Evolutionary conservation across 257 asterid species (phyloP).

Genomic region (Apocynum venetum): DNA sequence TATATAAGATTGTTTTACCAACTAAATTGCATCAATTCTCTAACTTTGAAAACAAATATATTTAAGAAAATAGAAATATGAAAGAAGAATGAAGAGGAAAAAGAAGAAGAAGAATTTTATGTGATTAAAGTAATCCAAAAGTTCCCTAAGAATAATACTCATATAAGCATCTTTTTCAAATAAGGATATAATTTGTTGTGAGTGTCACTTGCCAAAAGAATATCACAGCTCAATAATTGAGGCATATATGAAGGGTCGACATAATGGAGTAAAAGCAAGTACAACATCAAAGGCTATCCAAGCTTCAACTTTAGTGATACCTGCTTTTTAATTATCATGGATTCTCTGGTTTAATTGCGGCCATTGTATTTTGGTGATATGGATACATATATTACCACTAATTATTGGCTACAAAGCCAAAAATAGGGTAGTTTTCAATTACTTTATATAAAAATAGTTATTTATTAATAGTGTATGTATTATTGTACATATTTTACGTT

Average conservation of each 20-base stretch:
- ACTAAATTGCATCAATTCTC: too few species aligned
- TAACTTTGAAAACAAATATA: too few species aligned
- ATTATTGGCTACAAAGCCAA: not conserved
- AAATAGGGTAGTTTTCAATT: not conserved
- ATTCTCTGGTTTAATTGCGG: not conserved
- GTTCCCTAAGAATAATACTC: conserved; percentile 5
- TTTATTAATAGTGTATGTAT: too few species aligned
- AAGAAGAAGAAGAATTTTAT: not conserved
- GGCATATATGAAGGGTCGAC: conserved; percentile 32
- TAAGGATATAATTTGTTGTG: conserved; percentile 12
- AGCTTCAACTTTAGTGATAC: conserved; percentile 18
- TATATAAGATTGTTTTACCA: too few species aligned
- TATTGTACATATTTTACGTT: not conserved
- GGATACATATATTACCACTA: not conserved
- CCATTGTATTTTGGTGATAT: not conserved
- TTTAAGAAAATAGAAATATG: too few species aligned
- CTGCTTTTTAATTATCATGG: conserved; percentile 9
- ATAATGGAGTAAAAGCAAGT: conserved; percentile 23
- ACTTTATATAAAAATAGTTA: not conserved
- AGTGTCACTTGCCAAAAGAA: conserved; percentile 19
- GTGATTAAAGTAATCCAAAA: conserved; percentile 13
- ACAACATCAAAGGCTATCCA: conserved; percentile 23
- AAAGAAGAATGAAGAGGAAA: too few species aligned
- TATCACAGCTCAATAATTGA: conserved; percentile 38
- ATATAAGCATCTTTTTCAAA: conserved; percentile 5